A percentile compares a stretch with the other conserved stretches of the same genome.
Conservation (phyloP, 2,329 filamentous ascomycete genomes). For the Acrocalymma vagum region DNA sequence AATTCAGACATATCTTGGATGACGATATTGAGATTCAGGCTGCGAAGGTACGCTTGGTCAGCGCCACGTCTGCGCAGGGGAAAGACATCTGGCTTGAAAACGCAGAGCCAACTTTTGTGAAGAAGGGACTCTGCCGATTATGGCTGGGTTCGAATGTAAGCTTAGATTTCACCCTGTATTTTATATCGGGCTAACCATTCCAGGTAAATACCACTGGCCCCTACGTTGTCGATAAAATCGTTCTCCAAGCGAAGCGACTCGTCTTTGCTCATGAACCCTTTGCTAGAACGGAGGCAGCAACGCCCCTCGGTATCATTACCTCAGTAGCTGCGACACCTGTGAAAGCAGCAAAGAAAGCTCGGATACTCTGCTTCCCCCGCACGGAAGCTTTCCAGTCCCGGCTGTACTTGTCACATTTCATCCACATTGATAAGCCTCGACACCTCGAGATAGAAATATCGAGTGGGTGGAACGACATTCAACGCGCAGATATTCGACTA, state of each 20-base stretch:
- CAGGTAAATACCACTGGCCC: constrained; percentile 74
- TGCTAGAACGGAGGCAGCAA: constrained; percentile 56
- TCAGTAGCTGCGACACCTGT: constrained; percentile 43
- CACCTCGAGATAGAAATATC: constrained; percentile 77
- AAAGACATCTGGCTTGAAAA: constrained; percentile 74
- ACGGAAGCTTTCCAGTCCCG: constrained; percentile 73
- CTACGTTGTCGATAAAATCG: constrained; percentile 78
- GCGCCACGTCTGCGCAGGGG: constrained; percentile 61
- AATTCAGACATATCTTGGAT: constrained; percentile 74
- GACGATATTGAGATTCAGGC: constrained; percentile 74
- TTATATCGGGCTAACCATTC: constrained; percentile 33
- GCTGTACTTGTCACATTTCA: constrained; percentile 71
- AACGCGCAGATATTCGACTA: constrained; percentile 59
- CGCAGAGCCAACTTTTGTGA: constrained; percentile 56
- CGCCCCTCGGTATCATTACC: constrained; percentile 57
- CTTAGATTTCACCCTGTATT: constrained; percentile 3
- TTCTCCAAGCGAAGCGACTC: constrained; percentile 70
- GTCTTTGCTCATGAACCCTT: constrained; percentile 72
- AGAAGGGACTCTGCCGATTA: constrained; percentile 63
- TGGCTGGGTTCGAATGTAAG: constrained; percentile 58
- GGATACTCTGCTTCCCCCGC: constrained; percentile 78
- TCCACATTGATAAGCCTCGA: constrained; percentile 82
- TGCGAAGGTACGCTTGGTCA: constrained; percentile 70
- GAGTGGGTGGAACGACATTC: constrained; percentile 76
- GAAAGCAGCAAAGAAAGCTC: constrained; percentile 56